These are phyloP conservation scores for Aristolochia fimbriata DNA, from an alignment of 164 flowering plant species.

Conservation along the genomic window DNA sequence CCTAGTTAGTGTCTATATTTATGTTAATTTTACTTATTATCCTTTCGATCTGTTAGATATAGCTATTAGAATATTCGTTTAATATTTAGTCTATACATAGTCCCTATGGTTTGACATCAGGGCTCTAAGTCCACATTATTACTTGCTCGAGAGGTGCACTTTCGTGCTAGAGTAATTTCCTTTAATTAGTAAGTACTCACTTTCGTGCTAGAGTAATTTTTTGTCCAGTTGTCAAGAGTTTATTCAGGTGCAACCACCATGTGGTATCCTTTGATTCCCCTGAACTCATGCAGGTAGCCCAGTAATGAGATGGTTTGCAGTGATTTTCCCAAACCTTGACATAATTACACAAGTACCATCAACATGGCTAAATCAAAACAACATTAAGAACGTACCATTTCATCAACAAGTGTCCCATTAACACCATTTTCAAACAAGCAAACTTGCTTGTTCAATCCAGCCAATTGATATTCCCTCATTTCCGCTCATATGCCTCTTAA, in stretches of 20 bases:
- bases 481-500: conserved; percentile 89
- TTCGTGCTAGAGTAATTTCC: no score
- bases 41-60: no score
- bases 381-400: conserved; percentile 52
- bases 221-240: conserved; percentile 99
- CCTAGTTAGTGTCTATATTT: no score
- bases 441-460: conserved; percentile 95
- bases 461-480: conserved; percentile 98
- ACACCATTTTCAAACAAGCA: conserved; percentile 94
- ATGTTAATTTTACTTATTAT: no score
- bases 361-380: not conserved
- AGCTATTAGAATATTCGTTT: no score
- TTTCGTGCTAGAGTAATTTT: no score
- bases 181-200: no score
- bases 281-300: conserved; percentile 90
- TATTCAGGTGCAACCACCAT: conserved; percentile 99
- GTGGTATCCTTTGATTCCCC: conserved; percentile 97
- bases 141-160: no score
- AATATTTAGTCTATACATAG: no score
- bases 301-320: conserved; percentile 89
- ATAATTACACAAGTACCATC: not conserved
- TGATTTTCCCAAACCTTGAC: conserved; percentile 96
- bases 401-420: conserved; percentile 98
- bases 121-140: no score
- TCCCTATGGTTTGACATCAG: no score